phyloP scores from a whole-genome alignment of 257 asterid species.

The Coffea canephora region DNA sequence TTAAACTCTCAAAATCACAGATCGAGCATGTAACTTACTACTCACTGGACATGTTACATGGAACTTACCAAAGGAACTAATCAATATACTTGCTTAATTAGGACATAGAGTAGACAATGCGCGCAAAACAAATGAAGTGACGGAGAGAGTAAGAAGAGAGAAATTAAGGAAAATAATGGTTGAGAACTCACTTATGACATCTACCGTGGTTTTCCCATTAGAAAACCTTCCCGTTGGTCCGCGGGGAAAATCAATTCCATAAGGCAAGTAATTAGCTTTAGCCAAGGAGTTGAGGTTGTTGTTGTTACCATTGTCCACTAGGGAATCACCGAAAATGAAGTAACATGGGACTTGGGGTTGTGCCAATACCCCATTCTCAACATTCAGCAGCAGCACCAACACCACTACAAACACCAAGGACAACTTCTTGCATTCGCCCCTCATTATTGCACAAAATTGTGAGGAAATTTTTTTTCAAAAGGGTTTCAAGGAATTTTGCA shows the following conservation, averaged over 20 bases:
- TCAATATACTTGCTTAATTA: too few relatives aligned
- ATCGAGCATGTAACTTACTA: too few relatives aligned
- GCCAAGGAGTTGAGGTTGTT: slow-evolving; percentile 40
- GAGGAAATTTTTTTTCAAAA: background rate
- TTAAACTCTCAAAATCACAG: too few relatives aligned
- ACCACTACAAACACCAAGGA: background rate
- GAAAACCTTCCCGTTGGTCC: slow-evolving; percentile 45
- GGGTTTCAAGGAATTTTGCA: background rate
- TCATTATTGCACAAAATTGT: background rate
- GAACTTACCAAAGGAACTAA: too few relatives aligned
- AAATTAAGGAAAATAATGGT: background rate
- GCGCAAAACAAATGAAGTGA: background rate
- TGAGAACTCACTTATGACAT: slow-evolving; percentile 30
- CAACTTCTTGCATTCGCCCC: slow-evolving; percentile 5
- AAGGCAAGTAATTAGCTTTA: slow-evolving; percentile 41
- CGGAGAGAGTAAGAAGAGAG: background rate
- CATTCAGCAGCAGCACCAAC: background rate
- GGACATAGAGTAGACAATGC: too few relatives aligned
- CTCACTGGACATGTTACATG: too few relatives aligned
- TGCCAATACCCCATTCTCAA: slow-evolving; percentile 13
- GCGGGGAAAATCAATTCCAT: slow-evolving; percentile 38
- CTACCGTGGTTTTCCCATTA: slow-evolving; percentile 44
- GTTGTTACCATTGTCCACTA: slow-evolving; percentile 45
- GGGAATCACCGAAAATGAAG: slow-evolving; percentile 43
- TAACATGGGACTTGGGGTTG: slow-evolving; percentile 44